Evolutionary conservation across 352 stramenopile genomes (phyloP).

Genomic region (Halophytophthora batemanensis): DNA sequence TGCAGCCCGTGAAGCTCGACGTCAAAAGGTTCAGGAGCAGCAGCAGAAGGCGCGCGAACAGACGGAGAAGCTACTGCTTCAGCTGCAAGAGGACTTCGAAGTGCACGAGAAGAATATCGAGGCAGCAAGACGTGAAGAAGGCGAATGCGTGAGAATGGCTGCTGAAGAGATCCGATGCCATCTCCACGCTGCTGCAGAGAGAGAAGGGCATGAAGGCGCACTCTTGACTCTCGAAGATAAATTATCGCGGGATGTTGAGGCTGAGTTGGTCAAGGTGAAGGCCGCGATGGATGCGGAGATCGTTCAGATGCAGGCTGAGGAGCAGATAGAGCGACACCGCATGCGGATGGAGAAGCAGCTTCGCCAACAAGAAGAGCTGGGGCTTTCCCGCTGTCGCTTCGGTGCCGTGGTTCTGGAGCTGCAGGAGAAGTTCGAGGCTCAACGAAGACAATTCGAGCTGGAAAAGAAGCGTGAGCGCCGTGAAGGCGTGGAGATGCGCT

Average conservation of each 20-base stretch:
- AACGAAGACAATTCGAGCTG: slow-evolving; percentile 18
- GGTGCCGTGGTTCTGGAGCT: slow-evolving; percentile 29
- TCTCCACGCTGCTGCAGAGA: slow-evolving; percentile 7
- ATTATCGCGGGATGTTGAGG: slow-evolving; percentile 6
- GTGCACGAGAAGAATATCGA: slow-evolving; percentile 12
- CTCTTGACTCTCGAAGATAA: slow-evolving; percentile 19
- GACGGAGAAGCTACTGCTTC: slow-evolving; percentile 7
- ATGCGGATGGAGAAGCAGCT: slow-evolving; percentile 11
- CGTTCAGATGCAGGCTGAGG: slow-evolving; percentile 13
- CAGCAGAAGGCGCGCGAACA: slow-evolving; percentile 14
- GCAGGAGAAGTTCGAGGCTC: slow-evolving; percentile 9
- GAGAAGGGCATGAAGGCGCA: slow-evolving; percentile 7
- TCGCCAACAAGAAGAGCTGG: slow-evolving; percentile 10
- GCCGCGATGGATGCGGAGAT: slow-evolving; percentile 4
- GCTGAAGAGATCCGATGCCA: slow-evolving; percentile 11
- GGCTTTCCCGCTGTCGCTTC: slow-evolving; percentile 7
- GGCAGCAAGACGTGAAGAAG: slow-evolving; percentile 8
- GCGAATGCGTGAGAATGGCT: slow-evolving; percentile 15
- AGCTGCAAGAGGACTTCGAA: slow-evolving; percentile 21
- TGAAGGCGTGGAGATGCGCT: slow-evolving; percentile 41
- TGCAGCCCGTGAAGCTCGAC: slow-evolving; percentile 11
- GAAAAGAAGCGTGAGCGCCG: slow-evolving; percentile 25
- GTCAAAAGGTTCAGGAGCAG: slow-evolving; percentile 12
- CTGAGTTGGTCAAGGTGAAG: slow-evolving; percentile 2
- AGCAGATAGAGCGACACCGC: slow-evolving; percentile 21